Base-by-base conservation (phyloP, 78 protist genomes). In the slime mould (Dictyostelium discoideum) region DNA sequence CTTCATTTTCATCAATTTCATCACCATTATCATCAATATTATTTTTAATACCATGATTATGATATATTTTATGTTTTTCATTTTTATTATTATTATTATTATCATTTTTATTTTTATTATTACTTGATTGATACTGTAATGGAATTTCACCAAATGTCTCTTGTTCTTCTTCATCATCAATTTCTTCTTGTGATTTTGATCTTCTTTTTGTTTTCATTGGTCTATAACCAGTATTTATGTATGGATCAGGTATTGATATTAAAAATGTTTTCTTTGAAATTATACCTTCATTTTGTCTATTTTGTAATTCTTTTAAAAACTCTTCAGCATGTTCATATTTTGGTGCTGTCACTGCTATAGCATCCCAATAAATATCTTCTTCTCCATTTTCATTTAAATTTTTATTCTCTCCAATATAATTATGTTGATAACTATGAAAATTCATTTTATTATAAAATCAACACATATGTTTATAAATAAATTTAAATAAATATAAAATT, bases 341-440 rank as follows among this genome's bases (percentile, higher is more conserved):
- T 18, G 88, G 79, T 11, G 95, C 95, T 9, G 95, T 90, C 0
- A 90, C 85, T 29, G 87, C 95, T n/a, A 90, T 90, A 2, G 87
- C 86, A 42, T 79, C 73, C 86, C 86, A 89, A 63, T 60, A 84
- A 42, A 16, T 22, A 11, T 74, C 82, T 39, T 86, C 88, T 37
- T 78, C 40, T 1, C n/a, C 39, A 29, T 29, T 39, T 39, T 8
- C 42, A 78, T 73, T 73, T 73, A 29, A 32, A 32, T 20, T 73
- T 73, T 32, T 29, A 22, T 67, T 9, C 9, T 73, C 32, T 29
- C 32, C 42, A 24, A 73, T 73, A 73, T 73, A 73, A 32, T 29
- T 73, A 73, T 73, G 48, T 73, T 29, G 32, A 73, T 73, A 24
- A 14, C 79, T 73, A 5, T 60, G 69, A 60, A 60, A 60, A 69